Conservation (phyloP, 2,329 filamentous ascomycete genomes). For the Calonectria henricotiae region DNA sequence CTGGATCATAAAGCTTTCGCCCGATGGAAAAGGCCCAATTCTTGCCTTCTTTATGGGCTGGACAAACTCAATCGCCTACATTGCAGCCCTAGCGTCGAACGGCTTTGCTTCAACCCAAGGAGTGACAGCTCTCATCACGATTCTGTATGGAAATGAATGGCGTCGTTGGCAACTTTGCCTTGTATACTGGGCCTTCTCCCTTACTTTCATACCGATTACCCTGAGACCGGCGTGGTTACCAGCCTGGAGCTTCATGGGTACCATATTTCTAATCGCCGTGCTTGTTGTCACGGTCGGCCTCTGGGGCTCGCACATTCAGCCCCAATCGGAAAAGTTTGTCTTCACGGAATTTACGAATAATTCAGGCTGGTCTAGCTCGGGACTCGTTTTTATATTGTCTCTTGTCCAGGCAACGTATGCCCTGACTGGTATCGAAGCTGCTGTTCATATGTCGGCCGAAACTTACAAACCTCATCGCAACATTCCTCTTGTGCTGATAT, state of each 20-base stretch:
- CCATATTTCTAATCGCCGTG: not conserved
- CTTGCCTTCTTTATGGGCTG: slow-evolving; percentile 17
- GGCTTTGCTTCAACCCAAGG: slow-evolving; percentile 15
- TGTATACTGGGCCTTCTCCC: slow-evolving; percentile 1
- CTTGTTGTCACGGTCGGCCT: not conserved
- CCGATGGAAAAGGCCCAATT: not conserved
- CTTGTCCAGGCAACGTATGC: slow-evolving; percentile 14
- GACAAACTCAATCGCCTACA: slow-evolving; percentile 6
- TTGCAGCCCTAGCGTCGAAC: not conserved
- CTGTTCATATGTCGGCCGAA: slow-evolving; percentile 7
- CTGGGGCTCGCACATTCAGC: slow-evolving; percentile 6
- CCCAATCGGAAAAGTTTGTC: not conserved
- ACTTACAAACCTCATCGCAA: not conserved
- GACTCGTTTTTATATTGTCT: not conserved
- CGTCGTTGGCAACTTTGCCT: slow-evolving; percentile 1
- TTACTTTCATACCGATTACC: not conserved
- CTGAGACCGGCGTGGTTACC: slow-evolving; percentile 1
- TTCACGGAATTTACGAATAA: slow-evolving; percentile 9
- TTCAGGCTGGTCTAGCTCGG: slow-evolving; percentile 4
- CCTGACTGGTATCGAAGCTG: not conserved
- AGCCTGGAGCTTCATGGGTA: not conserved
- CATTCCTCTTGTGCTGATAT: not conserved
- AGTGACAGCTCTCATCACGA: slow-evolving; percentile 3
- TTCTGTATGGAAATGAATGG: slow-evolving; percentile 11
- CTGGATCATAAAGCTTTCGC: slow-evolving; percentile 4